phyloP scores from a whole-genome alignment of 148 eudicot species.

The Polygonum aviculare region DNA sequence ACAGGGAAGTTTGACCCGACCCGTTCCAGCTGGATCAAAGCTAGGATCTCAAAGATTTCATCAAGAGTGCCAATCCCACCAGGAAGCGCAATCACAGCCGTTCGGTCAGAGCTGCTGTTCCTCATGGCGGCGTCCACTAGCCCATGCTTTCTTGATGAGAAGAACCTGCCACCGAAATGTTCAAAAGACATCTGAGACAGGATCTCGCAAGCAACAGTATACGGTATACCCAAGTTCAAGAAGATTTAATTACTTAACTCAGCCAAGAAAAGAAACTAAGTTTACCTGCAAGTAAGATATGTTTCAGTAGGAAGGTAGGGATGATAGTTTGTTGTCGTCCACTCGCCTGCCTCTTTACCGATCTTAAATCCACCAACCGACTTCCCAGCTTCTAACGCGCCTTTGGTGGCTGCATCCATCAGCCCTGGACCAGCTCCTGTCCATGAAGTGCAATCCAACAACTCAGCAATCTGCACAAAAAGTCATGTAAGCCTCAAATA shows the following conservation, averaged over 20 bases:
- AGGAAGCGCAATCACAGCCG: conserved; percentile 80
- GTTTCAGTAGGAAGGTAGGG: conserved; percentile 64
- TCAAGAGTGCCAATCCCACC: conserved; percentile 93
- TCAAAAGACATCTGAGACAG: not conserved
- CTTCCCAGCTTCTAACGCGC: conserved; percentile 77
- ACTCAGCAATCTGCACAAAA: conserved; percentile 48
- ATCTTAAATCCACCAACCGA: conserved; percentile 92
- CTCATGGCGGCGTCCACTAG: conserved; percentile 92
- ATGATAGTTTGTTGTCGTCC: conserved; percentile 73
- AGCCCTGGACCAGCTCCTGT: conserved; percentile 97
- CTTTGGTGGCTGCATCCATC: conserved; percentile 90
- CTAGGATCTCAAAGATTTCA: conserved; percentile 74
- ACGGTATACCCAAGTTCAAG: too few species aligned
- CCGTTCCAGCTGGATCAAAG: conserved; percentile 68
- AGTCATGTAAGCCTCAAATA: not conserved
- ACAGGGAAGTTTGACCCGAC: conserved; percentile 68
- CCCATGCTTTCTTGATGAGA: conserved; percentile 95
- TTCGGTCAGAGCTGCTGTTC: conserved; percentile 42
- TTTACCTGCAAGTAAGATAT: conserved; percentile 82
- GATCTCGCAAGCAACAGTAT: too few species aligned
- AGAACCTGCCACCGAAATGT: conserved; percentile 41
- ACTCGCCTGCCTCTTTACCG: conserved; percentile 83
- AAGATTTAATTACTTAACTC: not conserved
- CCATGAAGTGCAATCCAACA: conserved; percentile 84
- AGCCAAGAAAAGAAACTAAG: not conserved